These are phyloP conservation scores for Ceratocystis papillata DNA, from an alignment of 2,329 filamentous ascomycete species.

Conservation along the genomic window DNA sequence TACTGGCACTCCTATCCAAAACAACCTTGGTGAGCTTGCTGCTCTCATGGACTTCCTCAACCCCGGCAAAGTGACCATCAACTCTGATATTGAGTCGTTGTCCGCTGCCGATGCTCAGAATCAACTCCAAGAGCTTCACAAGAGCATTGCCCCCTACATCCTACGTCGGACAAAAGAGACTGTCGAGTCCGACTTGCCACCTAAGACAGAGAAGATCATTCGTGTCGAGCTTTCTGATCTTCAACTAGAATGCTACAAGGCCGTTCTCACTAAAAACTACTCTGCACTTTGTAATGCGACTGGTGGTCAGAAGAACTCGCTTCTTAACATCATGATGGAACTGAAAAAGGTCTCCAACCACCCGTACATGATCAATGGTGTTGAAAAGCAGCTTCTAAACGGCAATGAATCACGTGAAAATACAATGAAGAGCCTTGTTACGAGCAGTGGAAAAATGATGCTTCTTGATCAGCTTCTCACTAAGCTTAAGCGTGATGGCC, in stretches of 20 bases:
- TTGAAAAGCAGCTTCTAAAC: slow-evolving; percentile 76
- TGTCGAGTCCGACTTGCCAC: slow-evolving; percentile 89
- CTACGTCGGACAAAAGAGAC: slow-evolving; percentile 93
- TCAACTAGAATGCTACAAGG: slow-evolving; percentile 97
- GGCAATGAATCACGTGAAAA: slow-evolving; percentile 78
- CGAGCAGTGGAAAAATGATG: slow-evolving; percentile 99
- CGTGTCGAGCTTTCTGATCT: slow-evolving; percentile 94
- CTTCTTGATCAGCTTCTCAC: slow-evolving; percentile 86
- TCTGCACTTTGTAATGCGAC: slow-evolving; percentile 82
- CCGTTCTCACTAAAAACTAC: slow-evolving; percentile 94
- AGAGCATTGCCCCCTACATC: slow-evolving; percentile 85
- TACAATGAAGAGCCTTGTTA: slow-evolving; percentile 82
- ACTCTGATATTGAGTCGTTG: slow-evolving; percentile 77
- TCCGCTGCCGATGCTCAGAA: slow-evolving; percentile 68
- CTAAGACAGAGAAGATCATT: slow-evolving; percentile 98
- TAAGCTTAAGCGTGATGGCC: slow-evolving; percentile 85
- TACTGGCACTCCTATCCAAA: slow-evolving; percentile 94
- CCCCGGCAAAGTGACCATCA: slow-evolving; percentile 83
- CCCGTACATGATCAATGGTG: slow-evolving; percentile 92
- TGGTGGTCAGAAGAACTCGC: slow-evolving; percentile 82
- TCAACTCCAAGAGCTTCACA: slow-evolving; percentile 77
- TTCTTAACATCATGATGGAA: slow-evolving; percentile 99
- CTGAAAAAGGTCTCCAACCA: slow-evolving; percentile 98
- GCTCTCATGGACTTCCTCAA: slow-evolving; percentile 94
- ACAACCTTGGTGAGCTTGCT: slow-evolving; percentile 84